Base-by-base conservation (phyloP, 1,139 yeast species). In the Eremothecium sinecaudum region DNA sequence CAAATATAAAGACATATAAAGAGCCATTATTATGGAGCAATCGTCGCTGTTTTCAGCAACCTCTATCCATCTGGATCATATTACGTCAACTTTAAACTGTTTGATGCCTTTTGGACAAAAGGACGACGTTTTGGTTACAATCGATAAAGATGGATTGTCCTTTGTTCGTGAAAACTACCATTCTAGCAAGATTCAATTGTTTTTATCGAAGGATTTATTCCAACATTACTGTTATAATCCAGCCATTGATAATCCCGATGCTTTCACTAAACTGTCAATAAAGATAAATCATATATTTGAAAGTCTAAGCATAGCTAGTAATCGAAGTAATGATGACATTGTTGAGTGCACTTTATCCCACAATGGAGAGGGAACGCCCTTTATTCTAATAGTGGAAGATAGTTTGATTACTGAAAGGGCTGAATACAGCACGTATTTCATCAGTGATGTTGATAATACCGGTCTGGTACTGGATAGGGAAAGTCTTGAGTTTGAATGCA, bases 351-450 rank as follows among this genome's bases (percentile, higher is more conserved):
- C 69, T 2, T 43, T 73, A 28, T 58, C 66, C 4, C 73, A 71
- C 43, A 57, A 62, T 30, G 70, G 83, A 0, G 65, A 65, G 10
- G 92, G 92, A 0, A 51, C 65, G 5, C 87, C 92, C 0, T 71
- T 84, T 37, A 64, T 74, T 1, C 56, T 83, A 15, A 78, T 76
- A 17, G 81, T 82, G 55, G 86, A 79, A 47, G 93, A 82, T 51
- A 67, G 71, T 2, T 56, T 67, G 33, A 73, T 83, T 44, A 71
- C 77, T 26, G 93, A 84, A 46, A 66, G 73, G 38, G 75, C 84
- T 42, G 87, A 80, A 46, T 72, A 83, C 42, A 60, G 69, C 2
- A 82, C 94, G 0, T 71, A 66, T 43, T 50, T 69, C 30, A 45
- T 53, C 3, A 56, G 55, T 28, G 78, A 59, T 26, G 48, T 66